Base-by-base conservation (phyloP, 176 grass and related monocot species). In the Aechmea fasciata region DNA sequence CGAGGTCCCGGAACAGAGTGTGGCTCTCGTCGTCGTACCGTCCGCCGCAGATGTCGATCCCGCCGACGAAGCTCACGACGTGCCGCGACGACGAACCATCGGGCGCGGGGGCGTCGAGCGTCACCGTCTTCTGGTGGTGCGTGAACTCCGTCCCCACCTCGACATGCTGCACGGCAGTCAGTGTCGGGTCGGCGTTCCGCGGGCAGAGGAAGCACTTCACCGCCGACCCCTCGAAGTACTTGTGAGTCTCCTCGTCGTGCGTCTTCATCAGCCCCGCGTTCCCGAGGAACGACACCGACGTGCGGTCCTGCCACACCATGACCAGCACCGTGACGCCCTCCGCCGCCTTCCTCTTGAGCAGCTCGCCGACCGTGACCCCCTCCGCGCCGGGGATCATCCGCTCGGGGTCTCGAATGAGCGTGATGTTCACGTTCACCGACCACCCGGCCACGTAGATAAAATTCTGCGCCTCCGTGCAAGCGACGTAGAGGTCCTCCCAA, bases 261-360 rank as follows among this genome's bases (percentile, higher is more conserved):
- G 93, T 96, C 18, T 81, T 83, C 83, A 96, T 87, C 65, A 96
- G 19, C 4, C 93, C 93, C 2, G 71, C 68, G 78, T 96, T 84
- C 19, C 79, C 86, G 5, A 96, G 64, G 68, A 92, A 71, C 13
- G 93, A 75, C 51, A 96, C 13, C 15, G 89, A 92, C 23, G 93
- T 96, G 52, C 66, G 61, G 78, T 96, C 93, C 75, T 96, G 78
- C 93, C 93, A 96, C 75, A 79, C 74, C 93, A 96, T 96, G 73
- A 96, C 86, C 76, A 96, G 73, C 71, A 92, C 86, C 10, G 78
- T 48, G 11, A 96, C 85, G 9, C 93, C 93, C 14, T 96, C 88
- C 10, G 91, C 86, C 2, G 93, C 86, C 81, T 96, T 96, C 66
- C 64, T 74, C 75, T 76, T 87, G 57, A 96, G 79, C 52, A 92